Percentiles rank a stretch among this genome's conserved stretches.
Conservation (phyloP, 768 basidiomycete species). For the Russula abietina region DNA sequence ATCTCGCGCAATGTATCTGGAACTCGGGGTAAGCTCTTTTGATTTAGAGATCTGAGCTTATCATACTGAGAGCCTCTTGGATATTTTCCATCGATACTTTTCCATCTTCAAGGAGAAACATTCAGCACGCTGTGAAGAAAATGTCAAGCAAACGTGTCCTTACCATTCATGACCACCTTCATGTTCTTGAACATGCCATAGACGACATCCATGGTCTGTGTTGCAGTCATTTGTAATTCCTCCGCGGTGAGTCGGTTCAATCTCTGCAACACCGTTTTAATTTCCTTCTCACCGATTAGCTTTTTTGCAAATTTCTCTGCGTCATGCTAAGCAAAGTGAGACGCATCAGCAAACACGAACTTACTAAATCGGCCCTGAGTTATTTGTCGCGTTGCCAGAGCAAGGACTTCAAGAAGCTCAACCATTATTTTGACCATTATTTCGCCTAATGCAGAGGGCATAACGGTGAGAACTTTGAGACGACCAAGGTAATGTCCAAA, state of each 20-base stretch:
- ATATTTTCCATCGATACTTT: neutral
- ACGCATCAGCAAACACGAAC: neutral
- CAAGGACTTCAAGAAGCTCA: neutral
- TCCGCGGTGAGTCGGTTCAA: neutral
- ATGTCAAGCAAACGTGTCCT: neutral
- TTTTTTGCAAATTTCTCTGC: slow-evolving; percentile 1
- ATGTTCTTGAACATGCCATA: slow-evolving; percentile 2
- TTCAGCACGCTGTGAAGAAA: neutral
- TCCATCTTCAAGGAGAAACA: neutral
- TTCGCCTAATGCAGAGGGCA: neutral
- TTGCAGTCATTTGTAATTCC: neutral
- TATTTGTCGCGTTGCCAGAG: neutral
- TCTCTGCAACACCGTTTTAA: neutral
- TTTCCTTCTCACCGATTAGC: neutral
- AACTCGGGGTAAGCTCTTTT: neutral
- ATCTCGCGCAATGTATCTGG: neutral
- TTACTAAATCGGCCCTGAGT: neutral
- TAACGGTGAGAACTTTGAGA: neutral
- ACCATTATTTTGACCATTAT: neutral
- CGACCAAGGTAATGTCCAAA: neutral
- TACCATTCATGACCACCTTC: neutral
- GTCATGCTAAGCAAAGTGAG: neutral
- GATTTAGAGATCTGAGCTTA: neutral
- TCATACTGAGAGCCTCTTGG: neutral
- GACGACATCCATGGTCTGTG: neutral